Evolutionary conservation across 495 filamentous ascomycete species (phyloP), one percentile per base, ranked within the genome.

Genomic region (Podospora pseudopauciseta): DNA sequence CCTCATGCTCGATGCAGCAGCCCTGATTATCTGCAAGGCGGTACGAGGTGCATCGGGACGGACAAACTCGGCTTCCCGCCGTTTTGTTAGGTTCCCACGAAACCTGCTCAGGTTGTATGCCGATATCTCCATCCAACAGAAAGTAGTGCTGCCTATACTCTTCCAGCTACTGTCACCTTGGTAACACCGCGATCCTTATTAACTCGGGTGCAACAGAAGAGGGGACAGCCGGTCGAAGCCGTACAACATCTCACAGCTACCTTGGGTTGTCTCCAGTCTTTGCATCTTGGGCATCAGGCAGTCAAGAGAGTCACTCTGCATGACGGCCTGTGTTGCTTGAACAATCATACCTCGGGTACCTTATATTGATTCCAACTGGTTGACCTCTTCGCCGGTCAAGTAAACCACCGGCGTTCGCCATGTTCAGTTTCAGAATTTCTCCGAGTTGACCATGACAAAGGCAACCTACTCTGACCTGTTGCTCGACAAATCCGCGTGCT

Each of bases 141-240:
- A 39, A 6, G 34, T 39, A 11, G 5, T 39, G 34, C 34, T 11
- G 34, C 23, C 23, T 39, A 1, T 5, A 0, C 34, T 39, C 39
- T 2, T 58, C 55, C 20, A 15, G 19, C 15, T n/a, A 58, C 13
- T 49, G 55, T 58, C 55, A 26, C 15, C 55, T 19, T 58, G 55
- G 55, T 58, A 5, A 58, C 55, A 58, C 13, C 55, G 13, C 55
- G 23, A 58, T 58, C 55, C 55, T 58, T n/a, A 15, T 58, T 23
- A 58, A 15, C 55, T 26, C 55, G 55, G 55, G n/a, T 58, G 55
- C 55, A 58, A 58, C 55, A 58, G 55, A 58, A 58, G 23, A 13
- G 15, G 13, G 6, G 55, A 58, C 55, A 58, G 23, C 55, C n/a
- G 55, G 23, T 58, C 55, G 19, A 58, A 58, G 55, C 55, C n/a